Conservation (phyloP, 306 rosid species). For the Cucurbita maxima region DNA sequence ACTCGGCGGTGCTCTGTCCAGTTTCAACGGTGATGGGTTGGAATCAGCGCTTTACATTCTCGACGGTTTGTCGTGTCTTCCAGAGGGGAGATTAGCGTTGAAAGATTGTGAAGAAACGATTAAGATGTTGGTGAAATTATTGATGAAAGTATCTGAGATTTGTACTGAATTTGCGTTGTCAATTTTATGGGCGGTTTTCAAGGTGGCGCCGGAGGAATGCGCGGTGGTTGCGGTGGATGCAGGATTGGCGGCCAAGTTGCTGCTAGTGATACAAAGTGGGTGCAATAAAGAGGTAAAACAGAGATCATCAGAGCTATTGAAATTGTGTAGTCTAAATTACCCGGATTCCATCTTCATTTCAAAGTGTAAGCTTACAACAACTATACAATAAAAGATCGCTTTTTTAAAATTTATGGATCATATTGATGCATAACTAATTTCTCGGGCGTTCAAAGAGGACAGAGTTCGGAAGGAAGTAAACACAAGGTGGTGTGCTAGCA, state of each 20-base stretch:
- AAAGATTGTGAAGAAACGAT: constrained; percentile 32
- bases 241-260: constrained; percentile 38
- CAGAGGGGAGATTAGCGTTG: constrained; percentile 34
- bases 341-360: constrained; percentile 36
- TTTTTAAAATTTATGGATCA: too few relatives aligned
- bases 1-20: constrained; percentile 27
- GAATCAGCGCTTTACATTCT: constrained; percentile 31
- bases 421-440: too few relatives aligned
- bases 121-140: constrained; percentile 25
- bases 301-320: constrained; percentile 30
- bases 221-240: constrained; percentile 44
- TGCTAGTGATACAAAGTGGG: constrained; percentile 47
- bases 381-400: constrained; percentile 30
- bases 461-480: too few relatives aligned
- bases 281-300: constrained; percentile 34
- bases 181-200: constrained; percentile 37
- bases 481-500: too few relatives aligned
- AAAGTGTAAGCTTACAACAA: constrained; percentile 42
- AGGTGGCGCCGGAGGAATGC: constrained; percentile 42
- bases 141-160: constrained; percentile 47
- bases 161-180: constrained; percentile 37
- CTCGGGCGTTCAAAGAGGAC: too few relatives aligned
- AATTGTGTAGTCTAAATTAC: constrained; percentile 41
- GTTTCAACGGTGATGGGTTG: constrained; percentile 22
- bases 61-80: constrained; percentile 24